Conservation (phyloP, 306 rosid species). For the Adenanthera pavonina region DNA sequence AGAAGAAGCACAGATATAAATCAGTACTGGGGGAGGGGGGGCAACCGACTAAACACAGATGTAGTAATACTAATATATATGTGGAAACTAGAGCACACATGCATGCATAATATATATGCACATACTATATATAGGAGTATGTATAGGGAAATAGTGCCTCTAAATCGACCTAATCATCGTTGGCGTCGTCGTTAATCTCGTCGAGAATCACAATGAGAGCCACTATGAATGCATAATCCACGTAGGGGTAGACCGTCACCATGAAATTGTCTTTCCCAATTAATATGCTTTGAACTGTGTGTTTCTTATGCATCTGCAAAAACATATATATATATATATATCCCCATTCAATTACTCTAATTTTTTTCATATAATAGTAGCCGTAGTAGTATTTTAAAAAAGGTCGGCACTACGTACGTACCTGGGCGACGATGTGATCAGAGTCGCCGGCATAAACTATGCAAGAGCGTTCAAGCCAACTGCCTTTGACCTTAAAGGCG, state of each 20-base stretch:
- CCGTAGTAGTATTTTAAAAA: no score
- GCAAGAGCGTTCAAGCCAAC: conserved; percentile 61
- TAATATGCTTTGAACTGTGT: conserved; percentile 35
- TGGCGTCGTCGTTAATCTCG: conserved; percentile 46
- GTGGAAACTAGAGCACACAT: no score
- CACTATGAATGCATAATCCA: conserved; percentile 56
- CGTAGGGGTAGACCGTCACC: conserved; percentile 55
- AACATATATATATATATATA: no score
- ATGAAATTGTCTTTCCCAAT: conserved; percentile 51
- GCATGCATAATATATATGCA: background rate
- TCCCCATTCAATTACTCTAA: no score
- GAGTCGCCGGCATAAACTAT: conserved; percentile 58
- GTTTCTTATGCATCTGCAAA: conserved; percentile 60
- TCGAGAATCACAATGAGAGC: conserved; percentile 52
- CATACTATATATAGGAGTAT: background rate
- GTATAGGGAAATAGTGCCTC: no score
- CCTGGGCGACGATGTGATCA: conserved; percentile 47
- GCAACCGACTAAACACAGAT: no score
- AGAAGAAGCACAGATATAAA: background rate
- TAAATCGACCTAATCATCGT: background rate
- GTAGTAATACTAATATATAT: no score
- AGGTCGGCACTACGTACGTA: background rate
- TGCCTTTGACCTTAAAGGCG: conserved; percentile 63
- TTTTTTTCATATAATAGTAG: no score
- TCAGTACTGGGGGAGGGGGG: no score